Evolutionary conservation across 805 yeast species (phyloP), one percentile per base, ranked within the genome.

Genomic region (Candida khao-thaluensis): DNA sequence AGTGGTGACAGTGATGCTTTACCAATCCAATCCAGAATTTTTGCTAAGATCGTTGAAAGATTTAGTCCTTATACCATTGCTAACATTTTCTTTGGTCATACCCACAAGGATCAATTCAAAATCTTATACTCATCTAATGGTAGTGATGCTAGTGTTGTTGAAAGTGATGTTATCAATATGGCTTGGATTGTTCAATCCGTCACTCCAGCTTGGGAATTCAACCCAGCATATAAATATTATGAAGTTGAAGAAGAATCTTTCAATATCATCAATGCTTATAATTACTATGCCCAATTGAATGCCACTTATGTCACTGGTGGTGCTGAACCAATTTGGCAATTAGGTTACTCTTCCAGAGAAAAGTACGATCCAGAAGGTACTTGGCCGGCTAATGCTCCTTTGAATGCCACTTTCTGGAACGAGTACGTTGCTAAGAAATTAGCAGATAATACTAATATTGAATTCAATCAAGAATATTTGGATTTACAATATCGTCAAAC

Each of bases 161-260:
- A 66, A 4, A 62, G 64, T 24, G 50, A 47, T n/a, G 79, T 76
- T 4, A 48, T 81, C 23, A 72, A 73, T 48, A 70, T 76, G 62
- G 81, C 83, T 1, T 81, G 82, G 80, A 70, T 82, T 41, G 71
- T 76, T 2, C 88, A 79, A 42, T 77, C 86, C 0, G 74, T 82
- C 27, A 80, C 87, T 6, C 85, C 88, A 7, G 67, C 70, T 52
- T 59, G 66, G 6, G 69, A 76, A 35, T 70, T 74, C 47, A 82
- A 82, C 55, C 90, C 90, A 5, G 72, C 80, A 15, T 82, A 86
- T 84, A 73, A 85, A 56, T 81, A 80, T 60, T 83, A 82, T 51
- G 79, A 77, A 48, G 80, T 82, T 38, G 87, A 82, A 54, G 60
- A 72, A 16, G 59, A 72, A 46, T 72, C 85, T 5, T 81, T 79